Evolutionary conservation across 768 basidiomycete species (phyloP), one percentile per base, ranked within the genome.

Genomic region (Lentinula lateritia): DNA sequence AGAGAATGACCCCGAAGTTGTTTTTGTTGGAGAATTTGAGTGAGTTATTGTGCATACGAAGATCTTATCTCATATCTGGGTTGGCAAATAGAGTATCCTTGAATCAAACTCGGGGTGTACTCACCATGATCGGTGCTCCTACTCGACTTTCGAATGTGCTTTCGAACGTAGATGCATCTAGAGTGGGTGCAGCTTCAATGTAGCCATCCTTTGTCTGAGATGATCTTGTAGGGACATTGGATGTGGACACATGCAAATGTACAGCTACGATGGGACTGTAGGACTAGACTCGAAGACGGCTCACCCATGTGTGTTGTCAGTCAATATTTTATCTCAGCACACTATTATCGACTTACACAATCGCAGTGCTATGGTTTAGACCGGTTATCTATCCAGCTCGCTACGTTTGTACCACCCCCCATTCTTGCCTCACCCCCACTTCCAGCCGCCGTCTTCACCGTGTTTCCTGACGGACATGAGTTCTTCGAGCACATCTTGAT

Each of bases 221-320:
- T 2, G 3, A 7, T 12, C 20, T 56, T 28, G 20, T 48, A 75
- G 79, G 69, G 73, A 55, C 74, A 76, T 60, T 81, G 77, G 68
- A 70, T 69, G 53, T 82, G 81, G 80, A 66, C 67, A 20, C 71
- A 76, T 50, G 68, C 65, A 16, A 66, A 70, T 13, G 69, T 75
- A n/a, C 63, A 70, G 6, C 60, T 82, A 3, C 76, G 74, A 32
- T 82, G 81, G 81, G 79, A 82, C 61, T 81, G 79, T 65, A 74
- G 77, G 0, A 70, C 71, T 2, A 73, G 70, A 0, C 70, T 80
- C 2, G 78, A 79, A 36, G 79, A 82, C 58, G 80, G 81, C 16
- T 79, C 77, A 0, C 77, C 78, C 0, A 73, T 79, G 74, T 81
- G 79, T 66, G 75, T 82, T 57, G 78, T 79, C 53, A 52, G 78